Base-by-base conservation (phyloP, 306 rosid genomes). In the Cicer yamashitae region DNA sequence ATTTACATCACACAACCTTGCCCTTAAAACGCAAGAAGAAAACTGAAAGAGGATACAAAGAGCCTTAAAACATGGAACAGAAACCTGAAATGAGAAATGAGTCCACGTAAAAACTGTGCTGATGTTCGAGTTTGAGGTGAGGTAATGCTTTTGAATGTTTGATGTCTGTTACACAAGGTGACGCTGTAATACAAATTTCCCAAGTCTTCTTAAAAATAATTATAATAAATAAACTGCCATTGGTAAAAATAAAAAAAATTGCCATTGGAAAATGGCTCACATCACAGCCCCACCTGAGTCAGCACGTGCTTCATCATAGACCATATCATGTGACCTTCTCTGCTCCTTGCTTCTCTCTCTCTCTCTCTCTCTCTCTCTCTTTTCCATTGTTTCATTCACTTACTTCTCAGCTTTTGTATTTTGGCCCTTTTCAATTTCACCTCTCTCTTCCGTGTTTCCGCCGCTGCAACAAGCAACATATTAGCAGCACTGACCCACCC, bases 261-360 rank as follows among this genome's bases (percentile, higher is more conserved):
- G 56, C 9, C 81, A 83, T 64, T 48, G 79, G 73, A 63, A 84
- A 65, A 39, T 79, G 82, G 10, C 10, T 52, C 59, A 38, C n/a
- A 62, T 18, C 43, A 8, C 50, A 77, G 61, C 37, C 80, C 71
- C 46, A 68, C 81, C 74, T 5, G 69, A 66, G 71, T 8, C 52
- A 57, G 85, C 91, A 89, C 90, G 94, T 89, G 91, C 88, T 74
- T 13, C 65, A 67, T 80, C 18, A 62, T 56, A 54, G 58, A 57
- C 79, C 60, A 56, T 70, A 48, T 86, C 96, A 88, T 83, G 89
- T 86, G 89, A 87, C 82, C 67, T 58, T 72, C 89, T 46, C 87
- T 79, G 73, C 44, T 73, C 11, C 45, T 39, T 63, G 44, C 53
- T 38, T 43, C 58, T 14, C 10, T 53, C 20, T 30, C 64, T 50